Evolutionary conservation across 164 flowering plant species (phyloP).

Genomic region (Hamamelis virginiana): DNA sequence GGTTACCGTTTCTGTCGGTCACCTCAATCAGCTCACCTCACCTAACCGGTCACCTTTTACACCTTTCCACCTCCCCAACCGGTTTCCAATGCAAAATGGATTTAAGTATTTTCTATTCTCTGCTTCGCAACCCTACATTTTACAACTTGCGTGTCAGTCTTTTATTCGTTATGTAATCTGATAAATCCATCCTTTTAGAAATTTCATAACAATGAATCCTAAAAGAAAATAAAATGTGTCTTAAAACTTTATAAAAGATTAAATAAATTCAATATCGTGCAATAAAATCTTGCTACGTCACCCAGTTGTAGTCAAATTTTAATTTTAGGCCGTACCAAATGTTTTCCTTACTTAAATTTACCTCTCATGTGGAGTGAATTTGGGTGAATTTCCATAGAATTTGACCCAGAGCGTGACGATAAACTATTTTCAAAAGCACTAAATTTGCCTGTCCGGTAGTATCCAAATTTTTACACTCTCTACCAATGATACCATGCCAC

Average conservation of each 20-base stretch:
- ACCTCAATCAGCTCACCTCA: background rate
- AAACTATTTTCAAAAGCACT: slow-evolving; percentile 13
- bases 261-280: background rate
- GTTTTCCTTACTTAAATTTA: slow-evolving; percentile 18
- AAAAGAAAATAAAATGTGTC: too few species aligned
- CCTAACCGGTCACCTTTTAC: slow-evolving; percentile 24
- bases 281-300: background rate
- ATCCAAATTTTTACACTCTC: background rate
- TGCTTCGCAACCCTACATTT: background rate
- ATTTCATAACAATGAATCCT: too few species aligned
- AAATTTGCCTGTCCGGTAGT: background rate
- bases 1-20: slow-evolving; percentile 27
- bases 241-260: too few species aligned
- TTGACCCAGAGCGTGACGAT: slow-evolving; percentile 14
- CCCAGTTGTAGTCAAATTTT: background rate
- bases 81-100: slow-evolving; percentile 16
- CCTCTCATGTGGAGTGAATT: slow-evolving; percentile 38
- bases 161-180: background rate
- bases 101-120: background rate
- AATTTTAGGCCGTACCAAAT: background rate
- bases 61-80: slow-evolving; percentile 25
- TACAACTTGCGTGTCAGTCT: background rate
- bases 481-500: background rate
- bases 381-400: slow-evolving; percentile 36
- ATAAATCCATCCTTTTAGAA: background rate